A percentile compares a stretch with the other conserved stretches of the same genome.
These are phyloP conservation scores for Phoma herbarum DNA, from an alignment of 2,329 filamentous ascomycete species.

Conservation along the genomic window DNA sequence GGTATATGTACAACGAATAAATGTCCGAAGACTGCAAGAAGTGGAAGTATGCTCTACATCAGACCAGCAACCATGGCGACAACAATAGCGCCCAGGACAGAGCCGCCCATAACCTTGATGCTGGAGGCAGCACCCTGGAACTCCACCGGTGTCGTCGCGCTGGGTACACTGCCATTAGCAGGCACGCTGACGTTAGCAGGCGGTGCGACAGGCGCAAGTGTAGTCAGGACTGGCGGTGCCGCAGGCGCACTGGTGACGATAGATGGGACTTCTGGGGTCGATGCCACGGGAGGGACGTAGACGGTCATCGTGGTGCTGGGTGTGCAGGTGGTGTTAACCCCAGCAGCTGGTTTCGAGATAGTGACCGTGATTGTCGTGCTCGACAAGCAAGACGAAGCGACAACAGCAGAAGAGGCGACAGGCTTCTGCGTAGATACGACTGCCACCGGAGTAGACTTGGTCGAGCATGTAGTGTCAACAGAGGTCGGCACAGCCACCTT, in stretches of 20 bases:
- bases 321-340: conserved; percentile 30
- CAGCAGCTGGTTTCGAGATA: conserved; percentile 18
- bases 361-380: conserved; percentile 36
- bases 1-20: conserved; percentile 28
- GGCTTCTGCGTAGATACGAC: conserved; percentile 23
- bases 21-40: conserved; percentile 17
- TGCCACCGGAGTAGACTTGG: conserved; percentile 12
- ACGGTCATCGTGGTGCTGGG: conserved; percentile 38
- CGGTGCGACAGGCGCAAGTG: conserved; percentile 25
- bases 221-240: conserved; percentile 25
- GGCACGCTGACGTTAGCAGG: conserved; percentile 37
- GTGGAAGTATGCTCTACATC: conserved; percentile 26
- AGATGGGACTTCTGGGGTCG: conserved; percentile 17
- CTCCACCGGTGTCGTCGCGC: conserved; percentile 24
- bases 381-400: conserved; percentile 28
- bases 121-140: conserved; percentile 40
- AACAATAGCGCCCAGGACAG: conserved; percentile 31
- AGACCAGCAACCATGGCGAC: conserved; percentile 33
- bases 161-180: conserved; percentile 36
- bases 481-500: conserved; percentile 9
- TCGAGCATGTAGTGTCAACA: conserved; percentile 4
- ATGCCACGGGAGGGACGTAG: conserved; percentile 31
- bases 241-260: conserved; percentile 17
- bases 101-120: conserved; percentile 26
- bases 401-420: conserved; percentile 19